Evolutionary conservation across 495 filamentous ascomycete genomes (phyloP), one percentile per base, ranked within the genome.

Genomic region (Aeminium ludgeri): DNA sequence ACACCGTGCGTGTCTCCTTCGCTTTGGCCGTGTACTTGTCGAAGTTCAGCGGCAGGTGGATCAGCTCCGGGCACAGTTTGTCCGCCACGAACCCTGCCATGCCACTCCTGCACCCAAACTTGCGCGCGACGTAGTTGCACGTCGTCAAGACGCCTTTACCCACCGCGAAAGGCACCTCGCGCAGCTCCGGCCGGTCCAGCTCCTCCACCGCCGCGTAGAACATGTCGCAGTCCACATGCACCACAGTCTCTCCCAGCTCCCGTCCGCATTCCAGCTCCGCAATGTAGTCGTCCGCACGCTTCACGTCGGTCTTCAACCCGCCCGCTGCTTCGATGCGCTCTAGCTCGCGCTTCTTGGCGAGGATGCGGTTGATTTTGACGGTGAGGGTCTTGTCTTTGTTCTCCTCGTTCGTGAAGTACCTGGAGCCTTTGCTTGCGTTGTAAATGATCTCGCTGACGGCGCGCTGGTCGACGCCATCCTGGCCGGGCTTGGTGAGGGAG

Each of bases 371-470:
- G 49, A 96, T 93, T 59, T 91, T 94, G 36, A 74, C 64, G 0
- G 91, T 94, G 27, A 95, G 73, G 36, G 72, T 70, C 48, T 76
- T 76, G 65, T 96, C 91, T 45, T 74, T 73, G 38, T 60, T 65
- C 55, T 92, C 81, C 54, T 96, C 91, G 49, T 86, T 82, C 51
- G 81, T 84, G 67, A 95, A 99, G 64, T 80, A 99, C 55, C 93
- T 95, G 43, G 84, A 93, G 18, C 91, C 91, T 57, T 86, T 94
- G 10, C 85, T 93, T 10, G 89, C 86, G 59, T 91, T 82, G 61
- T 93, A 95, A 37, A 99, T 99, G 43, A 99, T 75, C 57, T 96
- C 85, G 0, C 86, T 87, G n/a, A 93, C 81, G 65, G 87, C 89
- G 40, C 72, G 67, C 66, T 96, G 89, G 55, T 96, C 81, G n/a